Conservation (phyloP, 2,329 filamentous ascomycete genomes). For the Leptographium procerum region DNA sequence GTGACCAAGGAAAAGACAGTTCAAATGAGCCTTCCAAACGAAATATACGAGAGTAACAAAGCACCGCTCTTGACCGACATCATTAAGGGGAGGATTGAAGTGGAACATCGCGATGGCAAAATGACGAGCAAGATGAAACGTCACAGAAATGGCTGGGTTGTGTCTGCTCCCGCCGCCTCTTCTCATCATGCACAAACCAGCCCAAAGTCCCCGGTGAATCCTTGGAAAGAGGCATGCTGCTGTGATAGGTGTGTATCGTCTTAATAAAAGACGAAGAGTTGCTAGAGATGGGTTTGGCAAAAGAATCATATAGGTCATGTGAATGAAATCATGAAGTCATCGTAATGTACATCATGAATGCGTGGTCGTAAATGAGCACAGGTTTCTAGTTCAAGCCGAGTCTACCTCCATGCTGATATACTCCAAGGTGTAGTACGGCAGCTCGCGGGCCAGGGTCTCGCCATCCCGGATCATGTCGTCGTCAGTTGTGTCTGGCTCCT, state of each 20-base stretch:
- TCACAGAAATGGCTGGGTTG: background rate
- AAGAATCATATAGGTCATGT: background rate
- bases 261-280: background rate
- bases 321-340: background rate
- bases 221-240: too few species aligned
- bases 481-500: slow-evolving; percentile 36
- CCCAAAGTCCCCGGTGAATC: too few species aligned
- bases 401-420: slow-evolving; percentile 42
- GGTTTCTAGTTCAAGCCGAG: slow-evolving; percentile 12
- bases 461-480: slow-evolving; percentile 18
- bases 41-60: background rate
- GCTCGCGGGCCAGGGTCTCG: slow-evolving; percentile 32
- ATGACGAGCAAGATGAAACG: background rate
- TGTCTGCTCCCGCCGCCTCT: background rate
- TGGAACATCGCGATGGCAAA: background rate
- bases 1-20: background rate
- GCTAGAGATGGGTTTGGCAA: background rate
- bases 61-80: background rate
- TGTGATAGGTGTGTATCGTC: too few species aligned
- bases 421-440: slow-evolving; percentile 38
- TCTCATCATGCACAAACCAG: background rate
- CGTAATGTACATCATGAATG: background rate
- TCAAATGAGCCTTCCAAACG: background rate
- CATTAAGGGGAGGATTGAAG: background rate
- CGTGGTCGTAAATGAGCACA: background rate